Evolutionary conservation across 1,139 yeast species (phyloP), one percentile per base, ranked within the genome.

Genomic region (Debaryomycetaceae sp.): DNA sequence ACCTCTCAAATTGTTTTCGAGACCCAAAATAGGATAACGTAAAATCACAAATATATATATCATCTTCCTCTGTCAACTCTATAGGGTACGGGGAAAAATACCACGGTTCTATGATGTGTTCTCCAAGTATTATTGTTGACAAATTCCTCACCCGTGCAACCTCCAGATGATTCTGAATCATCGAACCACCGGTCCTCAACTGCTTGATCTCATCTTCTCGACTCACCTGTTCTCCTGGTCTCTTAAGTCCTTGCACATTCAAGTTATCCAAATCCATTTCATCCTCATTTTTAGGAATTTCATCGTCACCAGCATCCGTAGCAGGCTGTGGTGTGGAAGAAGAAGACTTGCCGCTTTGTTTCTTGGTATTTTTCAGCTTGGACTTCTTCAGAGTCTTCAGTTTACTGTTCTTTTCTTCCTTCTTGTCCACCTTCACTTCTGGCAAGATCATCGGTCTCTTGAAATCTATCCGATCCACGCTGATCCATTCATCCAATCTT

Each of bases 41-140:
- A 58, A 87, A 92, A 62, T 91, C 98, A 64, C 96, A 94, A 34
- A 94, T 84, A 59, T 85, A 94, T 17, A 92, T 78, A 43, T 77
- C 81, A 55, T 91, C 98, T 48, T 84, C 94, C 51, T 91, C 98
- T 0, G 97, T 89, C 42, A 89, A 74, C 58, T 92, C 98, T 13
- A 88, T 75, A 0, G 99, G 99, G 59, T 94, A 92, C 0, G 99
- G 98, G 2, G 96, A 87, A 57, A 94, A 92, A 63, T 92, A 94
- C 99, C 99, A 92, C 1, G 99, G 98, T 58, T 92, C 99, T 37
- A 94, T 87, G 47, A 87, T 87, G 61, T 83, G 89, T 47, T 85
- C 87, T 1, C 98, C 99, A 64, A 92, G 80, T 4, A 88, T 83
- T 4, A 92, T 78, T 36, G 79, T 73, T 31, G 79, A 73, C 48